Base-by-base conservation (phyloP, 1,284 basidiomycete species). In the Naganishia albida region DNA sequence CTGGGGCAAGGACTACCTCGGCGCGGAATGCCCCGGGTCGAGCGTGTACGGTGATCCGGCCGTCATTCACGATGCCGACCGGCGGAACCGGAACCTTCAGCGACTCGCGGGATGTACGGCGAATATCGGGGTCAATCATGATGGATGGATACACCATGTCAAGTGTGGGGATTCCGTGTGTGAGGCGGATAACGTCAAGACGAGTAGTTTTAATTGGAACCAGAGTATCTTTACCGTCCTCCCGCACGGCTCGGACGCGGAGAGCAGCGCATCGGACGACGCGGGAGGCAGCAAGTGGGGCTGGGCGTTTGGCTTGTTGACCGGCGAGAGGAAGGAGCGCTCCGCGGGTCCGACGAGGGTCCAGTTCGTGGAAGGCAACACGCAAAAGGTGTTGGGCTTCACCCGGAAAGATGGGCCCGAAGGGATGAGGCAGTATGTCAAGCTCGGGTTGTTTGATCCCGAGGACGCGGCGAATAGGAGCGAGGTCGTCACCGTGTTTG, bases 61-160 rank as follows among this genome's bases (percentile, higher is more conserved):
- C 13, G 48, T 49, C 34, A 43, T 60, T 10, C 25, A 49, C 8
- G 63, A 55, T 1, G 73, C 73, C 43, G 75, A 78, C 65, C 52
- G 65, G 53, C 70, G 75, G 23, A 79, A 79, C 65, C 65, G 66
- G 40, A 67, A 74, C 51, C 63, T 79, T 30, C 70, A 68, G 23
- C 72, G 72, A 39, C 67, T 79, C 46, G 65, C 75, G 54, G 72
- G 73, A 48, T 79, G 78, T 66, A 72, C 72, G 7, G 75, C 77
- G 52, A 75, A 76, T 57, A 67, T 79, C 28, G 77, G 70, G 3
- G 76, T 77, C 56, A 72, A 78, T 52, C 57, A 67, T 65, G 68
- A 71, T 2, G 76, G 74, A 2, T 75, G 67, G 55, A 46, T 79
- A 16, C 72, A 75, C 60, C 74, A 77, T 65, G 39, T 79, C 59